Evolutionary conservation across 441 rosid genomes (phyloP).

Genomic region (Pelargonium cotyledonis): DNA sequence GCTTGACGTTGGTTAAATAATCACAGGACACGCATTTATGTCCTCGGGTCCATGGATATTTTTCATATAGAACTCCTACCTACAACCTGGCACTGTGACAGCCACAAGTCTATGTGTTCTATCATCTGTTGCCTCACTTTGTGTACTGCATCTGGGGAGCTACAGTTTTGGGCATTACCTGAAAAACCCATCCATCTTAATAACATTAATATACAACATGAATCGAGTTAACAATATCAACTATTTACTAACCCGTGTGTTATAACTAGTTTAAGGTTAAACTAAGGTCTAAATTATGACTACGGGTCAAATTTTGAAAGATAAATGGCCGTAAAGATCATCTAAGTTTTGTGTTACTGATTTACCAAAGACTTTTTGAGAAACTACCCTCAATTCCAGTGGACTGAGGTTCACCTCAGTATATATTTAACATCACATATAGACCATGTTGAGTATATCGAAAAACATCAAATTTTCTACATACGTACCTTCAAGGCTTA

Average conservation of each 20-base stretch:
- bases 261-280: too few species aligned
- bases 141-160: conserved; percentile 72
- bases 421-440: too few species aligned
- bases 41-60: background rate
- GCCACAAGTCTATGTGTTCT: conserved; percentile 83
- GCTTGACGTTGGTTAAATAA: conserved; percentile 14
- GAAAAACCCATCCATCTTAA: conserved; percentile 12
- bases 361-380: background rate
- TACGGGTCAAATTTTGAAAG: too few species aligned
- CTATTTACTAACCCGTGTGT: too few species aligned
- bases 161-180: conserved; percentile 76
- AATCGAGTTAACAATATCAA: too few species aligned
- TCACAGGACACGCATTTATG: background rate
- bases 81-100: conserved; percentile 54
- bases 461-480: background rate
- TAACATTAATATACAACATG: conserved; percentile 23
- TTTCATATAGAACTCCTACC: conserved; percentile 29
- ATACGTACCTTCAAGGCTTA: conserved; percentile 60
- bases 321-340: too few species aligned
- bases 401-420: too few species aligned
- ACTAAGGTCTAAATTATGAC: too few species aligned
- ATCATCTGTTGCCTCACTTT: conserved; percentile 69
- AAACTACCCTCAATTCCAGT: too few species aligned
- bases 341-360: too few species aligned
- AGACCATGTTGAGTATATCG: too few species aligned